phyloP scores from a whole-genome alignment of 306 rosid species.

The Benincasa hispida region DNA sequence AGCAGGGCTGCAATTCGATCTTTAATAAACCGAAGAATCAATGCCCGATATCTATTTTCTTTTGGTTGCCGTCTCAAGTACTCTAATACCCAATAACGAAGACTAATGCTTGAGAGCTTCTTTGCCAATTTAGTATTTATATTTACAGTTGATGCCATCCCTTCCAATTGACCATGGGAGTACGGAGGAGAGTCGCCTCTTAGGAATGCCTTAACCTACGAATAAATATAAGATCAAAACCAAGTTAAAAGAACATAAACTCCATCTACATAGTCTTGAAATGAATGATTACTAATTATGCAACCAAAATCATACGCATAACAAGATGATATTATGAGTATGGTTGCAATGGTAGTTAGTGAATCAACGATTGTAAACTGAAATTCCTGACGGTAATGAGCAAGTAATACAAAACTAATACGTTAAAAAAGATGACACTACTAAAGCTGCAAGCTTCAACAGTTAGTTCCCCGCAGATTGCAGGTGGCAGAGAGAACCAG shows the following conservation, averaged over 20 bases:
- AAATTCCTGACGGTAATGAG: not conserved
- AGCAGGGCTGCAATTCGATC: conserved; percentile 73
- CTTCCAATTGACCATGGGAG: conserved; percentile 74
- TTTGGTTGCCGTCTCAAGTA: conserved; percentile 74
- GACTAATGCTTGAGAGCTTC: conserved; percentile 57
- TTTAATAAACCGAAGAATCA: conserved; percentile 76
- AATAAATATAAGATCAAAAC: not conserved
- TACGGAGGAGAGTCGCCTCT: conserved; percentile 66
- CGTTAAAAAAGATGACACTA: not conserved
- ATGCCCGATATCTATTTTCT: conserved; percentile 45
- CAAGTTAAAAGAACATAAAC: not conserved
- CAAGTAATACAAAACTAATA: not conserved
- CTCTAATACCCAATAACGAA: conserved; percentile 86
- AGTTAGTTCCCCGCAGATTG: not conserved
- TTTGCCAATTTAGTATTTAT: conserved; percentile 49
- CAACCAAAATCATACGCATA: not conserved
- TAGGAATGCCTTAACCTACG: conserved; percentile 73
- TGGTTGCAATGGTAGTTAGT: not conserved
- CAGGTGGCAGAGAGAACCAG: not conserved
- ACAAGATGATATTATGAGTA: not conserved
- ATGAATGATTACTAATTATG: not conserved
- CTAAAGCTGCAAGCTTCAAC: not conserved
- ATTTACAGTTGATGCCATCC: conserved; percentile 51
- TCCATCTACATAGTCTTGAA: not conserved
- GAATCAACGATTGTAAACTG: not conserved